Evolutionary conservation across 179 eudicot species (phyloP).

Genomic region (Heliamphora pulchella): DNA sequence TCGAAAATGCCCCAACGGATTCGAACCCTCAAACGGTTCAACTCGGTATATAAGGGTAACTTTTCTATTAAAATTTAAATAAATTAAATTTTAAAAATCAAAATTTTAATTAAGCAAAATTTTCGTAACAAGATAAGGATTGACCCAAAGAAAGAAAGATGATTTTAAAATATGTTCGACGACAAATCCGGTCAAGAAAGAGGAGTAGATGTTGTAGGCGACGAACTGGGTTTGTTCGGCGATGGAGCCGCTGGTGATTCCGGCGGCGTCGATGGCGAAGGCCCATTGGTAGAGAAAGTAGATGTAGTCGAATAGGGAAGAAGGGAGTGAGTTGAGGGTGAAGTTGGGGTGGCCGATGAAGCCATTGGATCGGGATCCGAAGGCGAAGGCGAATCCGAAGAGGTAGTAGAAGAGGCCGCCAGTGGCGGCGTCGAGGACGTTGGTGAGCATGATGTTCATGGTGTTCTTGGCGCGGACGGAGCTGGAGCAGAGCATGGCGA

Average conservation of each 20-base stretch:
- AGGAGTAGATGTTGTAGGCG: slow-evolving; percentile 15
- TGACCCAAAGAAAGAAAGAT: slow-evolving; percentile 14
- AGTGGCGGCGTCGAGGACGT: slow-evolving; percentile 19
- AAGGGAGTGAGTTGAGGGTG: slow-evolving; percentile 20
- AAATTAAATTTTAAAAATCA: too few relatives aligned
- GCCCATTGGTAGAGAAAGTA: slow-evolving; percentile 28
- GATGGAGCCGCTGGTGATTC: slow-evolving; percentile 11
- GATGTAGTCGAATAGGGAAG: slow-evolving; percentile 16
- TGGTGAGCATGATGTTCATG: slow-evolving; percentile 19
- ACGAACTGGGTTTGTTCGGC: slow-evolving; percentile 14
- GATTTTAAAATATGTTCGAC: background rate
- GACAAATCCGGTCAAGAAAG: slow-evolving; percentile 31
- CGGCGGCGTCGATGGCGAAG: slow-evolving; percentile 7
- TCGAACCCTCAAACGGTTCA: too few relatives aligned
- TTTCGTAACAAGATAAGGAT: background rate
- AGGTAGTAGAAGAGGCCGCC: slow-evolving; percentile 18
- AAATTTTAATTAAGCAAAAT: too few relatives aligned
- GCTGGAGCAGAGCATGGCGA: slow-evolving; percentile 22
- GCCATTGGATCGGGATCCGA: slow-evolving; percentile 23
- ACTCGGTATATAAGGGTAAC: too few relatives aligned
- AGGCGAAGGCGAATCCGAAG: slow-evolving; percentile 17
- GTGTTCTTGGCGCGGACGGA: slow-evolving; percentile 21
- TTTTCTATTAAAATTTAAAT: too few relatives aligned
- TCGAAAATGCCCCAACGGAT: too few relatives aligned
- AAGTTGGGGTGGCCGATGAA: slow-evolving; percentile 27